A percentile compares a stretch with the other conserved stretches of the same genome.
phyloP scores from a whole-genome alignment of 2,329 filamentous ascomycete species.

The Albifimbria verrucaria region DNA sequence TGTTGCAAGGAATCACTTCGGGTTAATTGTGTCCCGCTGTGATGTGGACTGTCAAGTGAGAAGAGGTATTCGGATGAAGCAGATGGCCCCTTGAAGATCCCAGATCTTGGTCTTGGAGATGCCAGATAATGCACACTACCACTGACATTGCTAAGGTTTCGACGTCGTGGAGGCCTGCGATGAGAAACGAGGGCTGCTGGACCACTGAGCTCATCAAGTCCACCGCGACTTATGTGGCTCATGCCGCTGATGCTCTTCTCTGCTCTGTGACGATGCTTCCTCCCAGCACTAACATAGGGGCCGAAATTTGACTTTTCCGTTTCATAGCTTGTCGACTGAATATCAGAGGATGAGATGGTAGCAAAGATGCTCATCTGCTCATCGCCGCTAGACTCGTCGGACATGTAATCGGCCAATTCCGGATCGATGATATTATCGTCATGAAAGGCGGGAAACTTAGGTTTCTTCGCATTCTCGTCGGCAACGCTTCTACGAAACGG shows the following conservation, averaged over 20 bases:
- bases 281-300: slow-evolving; percentile 67
- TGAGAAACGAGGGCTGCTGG: slow-evolving; percentile 56
- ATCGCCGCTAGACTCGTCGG: slow-evolving; percentile 90
- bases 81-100: slow-evolving; percentile 53
- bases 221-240: slow-evolving; percentile 65
- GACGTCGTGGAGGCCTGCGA: slow-evolving; percentile 62
- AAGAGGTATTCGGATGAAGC: slow-evolving; percentile 50
- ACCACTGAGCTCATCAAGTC: slow-evolving; percentile 58
- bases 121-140: slow-evolving; percentile 63
- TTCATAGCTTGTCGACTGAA: slow-evolving; percentile 64
- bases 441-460: slow-evolving; percentile 85
- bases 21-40: slow-evolving; percentile 51
- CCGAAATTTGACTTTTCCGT: slow-evolving; percentile 72
- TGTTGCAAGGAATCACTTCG: slow-evolving; percentile 82
- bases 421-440: slow-evolving; percentile 98
- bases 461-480: slow-evolving; percentile 63
- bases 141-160: slow-evolving; percentile 83
- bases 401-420: slow-evolving; percentile 91
- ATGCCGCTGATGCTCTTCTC: slow-evolving; percentile 74
- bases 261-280: slow-evolving; percentile 71
- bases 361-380: slow-evolving; percentile 87
- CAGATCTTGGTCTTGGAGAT: slow-evolving; percentile 66
- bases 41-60: slow-evolving; percentile 41
- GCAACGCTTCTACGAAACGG: slow-evolving; percentile 76
- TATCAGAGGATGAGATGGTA: slow-evolving; percentile 63